Base-by-base conservation (phyloP, 163 green algal species). In the Prototheca cutis region DNA sequence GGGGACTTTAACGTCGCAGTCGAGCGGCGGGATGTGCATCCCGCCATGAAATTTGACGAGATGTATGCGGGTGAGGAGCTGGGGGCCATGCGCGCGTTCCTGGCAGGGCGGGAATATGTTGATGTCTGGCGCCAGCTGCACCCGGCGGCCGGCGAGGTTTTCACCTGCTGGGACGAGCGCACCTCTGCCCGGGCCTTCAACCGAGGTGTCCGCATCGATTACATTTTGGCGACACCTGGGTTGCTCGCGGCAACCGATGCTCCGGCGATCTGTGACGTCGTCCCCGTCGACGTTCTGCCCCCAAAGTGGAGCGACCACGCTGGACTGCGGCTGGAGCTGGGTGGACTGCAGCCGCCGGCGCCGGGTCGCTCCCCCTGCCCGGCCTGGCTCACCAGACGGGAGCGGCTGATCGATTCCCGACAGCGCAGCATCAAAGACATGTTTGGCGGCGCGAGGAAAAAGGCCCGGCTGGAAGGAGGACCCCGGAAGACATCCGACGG, bases 281-380 rank as follows among this genome's bases (percentile, higher is more conserved):
- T 92, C 6, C 13, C 45, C 40, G 53, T 52, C 2, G 36, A 76
- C 15, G 51, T 48, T 6, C 61, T 88, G 49, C 84, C 82, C 3
- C 75, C 77, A 19, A 91, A 93, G 64, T 93, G 84, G 84, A 83
- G 73, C 55, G 81, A 88, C 74, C 81, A 88, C 54, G 77, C 77
- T n/a, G 73, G 8, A 33, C 24, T 54, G 8, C 24, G 32, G n/a
- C 23, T 54, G 24, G 6, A 32, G 7, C 23, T 54, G 8, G 6
- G 19, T 8, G 24, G 24, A 19, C 48, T 54, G 24, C 24, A 8
- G 8, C 24, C 24, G 7, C 48, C 48, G 5, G 8, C 48, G 5
- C n/a, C 24, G n/a, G 8, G 5, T 25, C 24, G 6, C 8, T 21
- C 23, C 24, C 48, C 48, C 48, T 54, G 48, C 48, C 24, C 48